Conservation (phyloP, 257 asterid species). For the Leonotis leonurus region DNA sequence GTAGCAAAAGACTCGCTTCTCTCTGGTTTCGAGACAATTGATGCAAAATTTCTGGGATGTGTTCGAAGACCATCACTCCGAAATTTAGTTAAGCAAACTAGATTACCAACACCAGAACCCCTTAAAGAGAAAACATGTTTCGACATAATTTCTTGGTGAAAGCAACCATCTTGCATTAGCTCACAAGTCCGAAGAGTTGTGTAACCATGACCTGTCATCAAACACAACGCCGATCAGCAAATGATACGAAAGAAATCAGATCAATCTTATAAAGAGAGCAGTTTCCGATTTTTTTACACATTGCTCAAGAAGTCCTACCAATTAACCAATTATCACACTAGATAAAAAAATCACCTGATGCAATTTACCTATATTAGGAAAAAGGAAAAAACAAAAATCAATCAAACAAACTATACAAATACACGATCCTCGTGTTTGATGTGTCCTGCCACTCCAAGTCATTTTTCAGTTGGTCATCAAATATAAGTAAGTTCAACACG, state of each 20-base stretch:
- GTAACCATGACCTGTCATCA: slow-evolving; percentile 30
- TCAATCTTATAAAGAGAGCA: neutral
- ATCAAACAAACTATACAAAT: neutral
- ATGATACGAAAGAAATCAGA: neutral
- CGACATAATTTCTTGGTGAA: slow-evolving; percentile 14
- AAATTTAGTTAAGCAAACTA: slow-evolving; percentile 11
- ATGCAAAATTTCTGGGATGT: slow-evolving; percentile 40
- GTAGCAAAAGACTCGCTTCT: slow-evolving; percentile 54
- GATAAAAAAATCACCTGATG: neutral
- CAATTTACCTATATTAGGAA: neutral
- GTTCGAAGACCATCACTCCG: slow-evolving; percentile 21
- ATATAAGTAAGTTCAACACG: neutral
- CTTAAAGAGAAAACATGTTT: slow-evolving; percentile 7
- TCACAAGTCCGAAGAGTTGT: slow-evolving; percentile 8
- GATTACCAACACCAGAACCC: slow-evolving; percentile 21
- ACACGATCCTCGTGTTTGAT: no score
- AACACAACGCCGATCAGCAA: neutral
- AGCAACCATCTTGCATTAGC: slow-evolving; percentile 19
- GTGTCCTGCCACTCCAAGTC: neutral
- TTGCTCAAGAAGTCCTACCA: neutral
- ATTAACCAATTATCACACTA: neutral
- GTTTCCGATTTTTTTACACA: neutral
- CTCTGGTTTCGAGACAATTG: slow-evolving; percentile 36
- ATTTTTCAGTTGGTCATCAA: neutral
- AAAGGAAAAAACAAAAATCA: neutral